Base-by-base conservation (phyloP, 345 rosid genomes). In the Populus euphratica region DNA sequence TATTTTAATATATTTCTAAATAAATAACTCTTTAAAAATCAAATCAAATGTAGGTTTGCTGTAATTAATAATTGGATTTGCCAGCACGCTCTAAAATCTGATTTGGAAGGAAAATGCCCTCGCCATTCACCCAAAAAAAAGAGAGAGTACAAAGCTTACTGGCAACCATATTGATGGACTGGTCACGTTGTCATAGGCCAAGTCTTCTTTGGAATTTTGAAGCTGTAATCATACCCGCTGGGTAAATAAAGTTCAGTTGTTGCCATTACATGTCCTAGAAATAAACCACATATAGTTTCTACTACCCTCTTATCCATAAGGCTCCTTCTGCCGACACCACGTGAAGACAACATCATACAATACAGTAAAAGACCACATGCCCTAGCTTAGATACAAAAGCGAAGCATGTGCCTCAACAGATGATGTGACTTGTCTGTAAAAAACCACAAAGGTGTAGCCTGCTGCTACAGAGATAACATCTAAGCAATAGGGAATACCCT, bases 401-500 rank as follows among this genome's bases (percentile, higher is more conserved):
- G 71, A n/a, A 70, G 41, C 74, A 65, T 29, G 66, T 75, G 82
- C 77, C 76, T 54, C 69, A 73, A 62, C 68, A 20, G 61, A 23
- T 64, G 72, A 68, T 13, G 29, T 31, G 18, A 61, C 73, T 61
- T 29, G 13, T 39, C 31, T 65, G 36, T 54, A n/a, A 33, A 21
- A 73, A 72, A 7, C 12, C 27, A 23, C 17, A 47, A 31, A 23
- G 27, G 33, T 4, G 6, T 35, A 49, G 62, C 61, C 17, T 61
- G 8, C 18, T 33, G 16, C 33, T 36, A 10, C 29, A 23, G 29
- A 59, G 3, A 25, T 21, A 64, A 68, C 66, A 76, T 70, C 84
- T 83, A 83, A 79, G 83, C 77, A 21, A 83, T 44, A 8, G 82
- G 85, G 31, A 73, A 36, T 66, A 92, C 98, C 68, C 74, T 80